Evolutionary conservation across 148 eudicot species (phyloP).

Genomic region (Polygonum aviculare): DNA sequence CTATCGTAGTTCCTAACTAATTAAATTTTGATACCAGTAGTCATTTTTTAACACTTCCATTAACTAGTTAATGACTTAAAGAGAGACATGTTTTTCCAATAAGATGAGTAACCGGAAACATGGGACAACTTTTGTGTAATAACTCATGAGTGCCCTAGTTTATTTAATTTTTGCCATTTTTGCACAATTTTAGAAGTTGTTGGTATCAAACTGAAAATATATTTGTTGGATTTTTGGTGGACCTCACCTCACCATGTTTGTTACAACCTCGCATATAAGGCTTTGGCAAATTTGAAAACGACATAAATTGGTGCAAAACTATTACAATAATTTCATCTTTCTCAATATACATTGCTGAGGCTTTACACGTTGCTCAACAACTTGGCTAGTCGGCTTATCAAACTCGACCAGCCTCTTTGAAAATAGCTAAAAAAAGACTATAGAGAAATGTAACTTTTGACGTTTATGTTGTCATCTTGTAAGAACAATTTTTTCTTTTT

Average conservation of each 20-base stretch:
- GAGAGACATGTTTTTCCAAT: no score
- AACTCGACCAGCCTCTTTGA: background rate
- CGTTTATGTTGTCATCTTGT: no score
- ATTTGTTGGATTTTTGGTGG: background rate
- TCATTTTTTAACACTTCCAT: no score
- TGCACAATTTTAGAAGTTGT: background rate
- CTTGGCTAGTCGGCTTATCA: background rate
- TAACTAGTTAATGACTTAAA: no score
- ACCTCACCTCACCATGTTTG: background rate
- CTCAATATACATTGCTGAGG: background rate
- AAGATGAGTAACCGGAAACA: no score
- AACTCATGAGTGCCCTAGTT: background rate
- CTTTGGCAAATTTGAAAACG: constrained; percentile 2
- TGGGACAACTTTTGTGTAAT: no score
- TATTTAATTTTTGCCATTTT: background rate
- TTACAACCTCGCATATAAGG: background rate
- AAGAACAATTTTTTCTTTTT: no score
- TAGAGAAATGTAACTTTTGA: background rate
- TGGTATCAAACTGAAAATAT: background rate
- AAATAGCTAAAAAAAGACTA: background rate
- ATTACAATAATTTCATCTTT: background rate
- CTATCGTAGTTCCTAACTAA: no score
- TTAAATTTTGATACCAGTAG: no score
- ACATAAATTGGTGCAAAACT: background rate
- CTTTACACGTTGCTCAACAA: constrained; percentile 1